phyloP scores from a whole-genome alignment of 2,329 filamentous ascomycete genomes.

The Claviceps fusiformis region DNA sequence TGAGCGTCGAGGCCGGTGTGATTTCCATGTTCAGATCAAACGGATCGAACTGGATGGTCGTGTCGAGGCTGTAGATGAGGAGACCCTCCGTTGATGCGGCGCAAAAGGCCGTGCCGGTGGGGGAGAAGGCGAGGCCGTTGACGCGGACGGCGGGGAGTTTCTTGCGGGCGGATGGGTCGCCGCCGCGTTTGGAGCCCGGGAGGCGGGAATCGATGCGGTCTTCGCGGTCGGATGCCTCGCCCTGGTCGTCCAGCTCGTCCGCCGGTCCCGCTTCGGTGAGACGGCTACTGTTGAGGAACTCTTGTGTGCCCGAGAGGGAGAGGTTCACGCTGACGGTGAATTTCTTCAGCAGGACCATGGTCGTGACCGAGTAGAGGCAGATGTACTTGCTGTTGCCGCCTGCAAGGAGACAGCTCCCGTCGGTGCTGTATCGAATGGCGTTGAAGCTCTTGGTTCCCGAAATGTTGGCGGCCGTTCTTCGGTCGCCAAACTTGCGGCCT shows the following conservation, averaged over 20 bases:
- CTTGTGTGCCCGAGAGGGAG: constrained; percentile 90
- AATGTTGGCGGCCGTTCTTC: constrained; percentile 80
- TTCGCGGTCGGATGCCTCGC: constrained; percentile 79
- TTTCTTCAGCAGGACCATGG: constrained; percentile 83
- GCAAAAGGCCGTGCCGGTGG: constrained; percentile 81
- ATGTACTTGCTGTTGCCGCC: constrained; percentile 98
- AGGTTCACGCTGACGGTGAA: constrained; percentile 92
- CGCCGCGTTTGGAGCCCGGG: constrained; percentile 73
- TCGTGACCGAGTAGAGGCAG: constrained; percentile 88
- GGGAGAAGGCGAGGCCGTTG: constrained; percentile 72
- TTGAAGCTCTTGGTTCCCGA: constrained; percentile 83
- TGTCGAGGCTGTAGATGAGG: constrained; percentile 84
- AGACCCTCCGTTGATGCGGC: constrained; percentile 90
- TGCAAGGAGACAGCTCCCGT: constrained; percentile 80
- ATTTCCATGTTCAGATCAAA: constrained; percentile 93
- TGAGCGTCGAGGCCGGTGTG: constrained; percentile 72
- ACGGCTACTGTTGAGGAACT: constrained; percentile 85
- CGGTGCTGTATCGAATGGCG: constrained; percentile 79
- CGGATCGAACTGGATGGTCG: constrained; percentile 75
- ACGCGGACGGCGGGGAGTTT: constrained; percentile 74
- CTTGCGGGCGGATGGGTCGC: constrained; percentile 66
- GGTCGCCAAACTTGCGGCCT: constrained; percentile 75
- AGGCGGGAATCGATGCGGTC: constrained; percentile 66
- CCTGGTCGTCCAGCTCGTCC: constrained; percentile 75
- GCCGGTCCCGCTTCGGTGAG: constrained; percentile 81